Evolutionary conservation across 192 early-diverging fungal species (phyloP).

Genomic region (Gaertneriomyces semiglobifer): DNA sequence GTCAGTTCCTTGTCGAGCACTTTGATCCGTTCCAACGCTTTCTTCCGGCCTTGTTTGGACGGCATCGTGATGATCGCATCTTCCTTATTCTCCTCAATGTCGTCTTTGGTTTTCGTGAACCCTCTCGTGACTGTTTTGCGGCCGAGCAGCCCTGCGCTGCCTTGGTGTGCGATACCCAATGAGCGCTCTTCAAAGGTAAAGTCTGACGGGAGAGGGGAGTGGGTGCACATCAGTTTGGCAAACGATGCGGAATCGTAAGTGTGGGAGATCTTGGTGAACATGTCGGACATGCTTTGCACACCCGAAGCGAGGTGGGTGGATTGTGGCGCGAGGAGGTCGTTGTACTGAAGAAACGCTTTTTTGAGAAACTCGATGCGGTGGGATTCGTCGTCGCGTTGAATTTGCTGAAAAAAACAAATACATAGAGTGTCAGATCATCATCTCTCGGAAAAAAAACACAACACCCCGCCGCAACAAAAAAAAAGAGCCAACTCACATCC

Average conservation of each 20-base stretch:
- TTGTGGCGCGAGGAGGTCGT: slow-evolving; percentile 22
- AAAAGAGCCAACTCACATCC: slow-evolving; percentile 26
- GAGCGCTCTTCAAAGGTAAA: slow-evolving; percentile 45
- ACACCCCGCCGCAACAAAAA: no score
- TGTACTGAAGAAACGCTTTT: slow-evolving; percentile 28
- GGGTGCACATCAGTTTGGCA: slow-evolving; percentile 28
- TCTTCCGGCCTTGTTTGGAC: slow-evolving; percentile 35
- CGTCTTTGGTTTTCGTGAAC: slow-evolving; percentile 23
- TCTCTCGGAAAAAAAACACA: not conserved
- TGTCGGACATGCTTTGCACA: slow-evolving; percentile 25
- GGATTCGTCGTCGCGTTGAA: slow-evolving; percentile 39
- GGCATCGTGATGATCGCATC: slow-evolving; percentile 31
- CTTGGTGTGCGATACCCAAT: not conserved
- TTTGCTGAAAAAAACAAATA: slow-evolving; percentile 24
- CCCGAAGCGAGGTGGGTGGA: slow-evolving; percentile 14
- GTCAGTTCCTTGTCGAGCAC: slow-evolving; percentile 41
- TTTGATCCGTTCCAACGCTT: slow-evolving; percentile 43
- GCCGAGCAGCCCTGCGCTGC: not conserved
- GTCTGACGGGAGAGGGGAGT: slow-evolving; percentile 33
- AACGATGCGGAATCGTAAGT: slow-evolving; percentile 31
- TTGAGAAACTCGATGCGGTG: slow-evolving; percentile 32
- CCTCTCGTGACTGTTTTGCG: slow-evolving; percentile 13
- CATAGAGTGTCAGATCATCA: not conserved
- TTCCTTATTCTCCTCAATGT: slow-evolving; percentile 29
- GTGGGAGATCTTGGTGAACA: slow-evolving; percentile 29